Percentiles rank a stretch among this genome's conserved stretches.
Conservation (phyloP, 768 basidiomycete species). For the Serendipita vermifera region DNA sequence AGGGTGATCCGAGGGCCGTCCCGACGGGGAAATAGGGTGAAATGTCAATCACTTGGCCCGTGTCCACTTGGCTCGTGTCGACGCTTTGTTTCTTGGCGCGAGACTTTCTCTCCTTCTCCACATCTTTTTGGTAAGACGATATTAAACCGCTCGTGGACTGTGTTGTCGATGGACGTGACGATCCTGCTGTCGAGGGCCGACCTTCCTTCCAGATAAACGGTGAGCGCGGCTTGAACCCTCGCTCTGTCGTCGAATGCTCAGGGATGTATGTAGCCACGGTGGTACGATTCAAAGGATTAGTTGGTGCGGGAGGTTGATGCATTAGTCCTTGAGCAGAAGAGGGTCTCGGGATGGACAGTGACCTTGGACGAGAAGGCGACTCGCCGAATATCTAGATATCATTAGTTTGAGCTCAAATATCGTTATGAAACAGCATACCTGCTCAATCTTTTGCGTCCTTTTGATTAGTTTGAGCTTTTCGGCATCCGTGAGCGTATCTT, state of each 20-base stretch:
- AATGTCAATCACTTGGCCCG: background rate
- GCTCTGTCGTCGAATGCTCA: too few relatives aligned
- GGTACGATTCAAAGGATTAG: too few relatives aligned
- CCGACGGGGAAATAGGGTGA: background rate
- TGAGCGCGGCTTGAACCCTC: background rate
- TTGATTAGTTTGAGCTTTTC: conserved; percentile 73
- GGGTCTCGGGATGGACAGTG: conserved; percentile 42
- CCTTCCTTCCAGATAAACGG: background rate
- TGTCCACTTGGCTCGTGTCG: background rate
- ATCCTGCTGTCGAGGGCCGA: background rate
- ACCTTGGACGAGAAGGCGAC: conserved; percentile 67
- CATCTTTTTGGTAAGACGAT: background rate
- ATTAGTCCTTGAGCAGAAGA: too few relatives aligned
- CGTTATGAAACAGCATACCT: conserved; percentile 33
- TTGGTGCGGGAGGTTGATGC: too few relatives aligned
- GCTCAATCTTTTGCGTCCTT: conserved; percentile 77
- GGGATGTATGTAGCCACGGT: too few relatives aligned
- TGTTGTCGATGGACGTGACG: conserved; percentile 3
- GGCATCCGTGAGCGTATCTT: conserved; percentile 53
- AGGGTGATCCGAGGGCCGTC: conserved; percentile 2
- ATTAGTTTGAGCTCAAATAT: conserved; percentile 10
- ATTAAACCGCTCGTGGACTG: background rate
- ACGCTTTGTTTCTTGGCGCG: background rate
- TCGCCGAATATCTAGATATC: conserved; percentile 59
- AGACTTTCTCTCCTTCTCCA: background rate